Conservation (phyloP, 164 flowering plant species). For the Kalanchoe fedtschenkoi region DNA sequence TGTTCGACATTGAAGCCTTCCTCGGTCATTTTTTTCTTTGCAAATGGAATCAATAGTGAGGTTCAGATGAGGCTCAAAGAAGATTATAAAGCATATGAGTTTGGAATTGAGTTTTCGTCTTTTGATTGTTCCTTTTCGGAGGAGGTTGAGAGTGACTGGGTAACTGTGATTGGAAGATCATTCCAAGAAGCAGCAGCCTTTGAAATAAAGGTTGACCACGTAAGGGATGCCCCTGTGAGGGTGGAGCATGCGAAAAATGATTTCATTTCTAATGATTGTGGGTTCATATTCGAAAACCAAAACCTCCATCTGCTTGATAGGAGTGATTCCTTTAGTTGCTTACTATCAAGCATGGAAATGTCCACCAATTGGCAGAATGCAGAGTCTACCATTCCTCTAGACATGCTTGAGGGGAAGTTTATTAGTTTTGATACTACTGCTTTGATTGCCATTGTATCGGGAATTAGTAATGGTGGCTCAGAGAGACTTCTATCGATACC, state of each 20-base stretch:
- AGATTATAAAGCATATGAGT: slow-evolving; percentile 47
- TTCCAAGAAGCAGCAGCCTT: slow-evolving; percentile 35
- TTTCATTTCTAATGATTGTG: slow-evolving; percentile 6
- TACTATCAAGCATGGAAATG: slow-evolving; percentile 33
- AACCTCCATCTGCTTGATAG: background rate
- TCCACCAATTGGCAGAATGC: slow-evolving; percentile 11
- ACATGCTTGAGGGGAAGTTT: slow-evolving; percentile 18
- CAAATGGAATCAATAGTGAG: slow-evolving; percentile 37
- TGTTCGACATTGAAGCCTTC: slow-evolving; percentile 38
- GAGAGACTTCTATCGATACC: slow-evolving; percentile 42
- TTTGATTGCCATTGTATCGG: slow-evolving; percentile 80
- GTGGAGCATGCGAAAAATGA: slow-evolving; percentile 8
- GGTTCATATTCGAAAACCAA: slow-evolving; percentile 4
- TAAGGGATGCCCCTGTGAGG: slow-evolving; percentile 3
- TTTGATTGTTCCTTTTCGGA: slow-evolving; percentile 27
- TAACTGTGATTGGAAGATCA: slow-evolving; percentile 31
- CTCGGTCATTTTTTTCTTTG: slow-evolving; percentile 63
- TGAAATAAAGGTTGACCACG: slow-evolving; percentile 34
- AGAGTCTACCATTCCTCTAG: slow-evolving; percentile 12
- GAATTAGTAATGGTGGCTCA: slow-evolving; percentile 74
- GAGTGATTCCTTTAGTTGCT: slow-evolving; percentile 29
- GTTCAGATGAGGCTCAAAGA: slow-evolving; percentile 22
- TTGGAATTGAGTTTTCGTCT: slow-evolving; percentile 21
- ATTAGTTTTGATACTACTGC: slow-evolving; percentile 91
- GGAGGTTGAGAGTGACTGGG: slow-evolving; percentile 50